phyloP scores from a whole-genome alignment of 768 basidiomycete species.

The Auriscalpium orientale region DNA sequence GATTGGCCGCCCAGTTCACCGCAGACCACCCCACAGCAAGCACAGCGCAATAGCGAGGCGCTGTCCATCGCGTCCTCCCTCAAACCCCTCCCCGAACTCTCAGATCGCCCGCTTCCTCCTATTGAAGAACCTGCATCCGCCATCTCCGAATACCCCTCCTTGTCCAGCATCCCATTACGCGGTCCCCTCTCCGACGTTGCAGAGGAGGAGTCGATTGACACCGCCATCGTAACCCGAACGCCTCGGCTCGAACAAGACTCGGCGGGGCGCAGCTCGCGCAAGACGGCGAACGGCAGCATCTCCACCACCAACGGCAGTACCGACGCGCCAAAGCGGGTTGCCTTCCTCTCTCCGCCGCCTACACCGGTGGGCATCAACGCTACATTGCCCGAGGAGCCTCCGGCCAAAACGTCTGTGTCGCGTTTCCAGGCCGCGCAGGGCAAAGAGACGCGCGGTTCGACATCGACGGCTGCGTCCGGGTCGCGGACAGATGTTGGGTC shows the following conservation, averaged over 20 bases:
- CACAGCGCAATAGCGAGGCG: conserved; percentile 9
- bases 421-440: conserved; percentile 70
- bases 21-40: too few species aligned
- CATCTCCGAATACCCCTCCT: conserved; percentile 21
- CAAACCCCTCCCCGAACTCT: conserved; percentile 71
- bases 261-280: conserved; percentile 30
- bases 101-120: conserved; percentile 39
- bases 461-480: conserved; percentile 49
- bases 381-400: conserved; percentile 41
- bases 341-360: conserved; percentile 76
- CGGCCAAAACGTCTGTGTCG: conserved; percentile 60
- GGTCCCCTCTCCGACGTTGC: conserved; percentile 15
- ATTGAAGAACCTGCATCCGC: conserved; percentile 35
- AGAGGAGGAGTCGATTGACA: conserved; percentile 12
- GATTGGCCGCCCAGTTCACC: conserved; percentile 50
- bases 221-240: conserved; percentile 12
- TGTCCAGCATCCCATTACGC: conserved; percentile 14
- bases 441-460: conserved; percentile 63
- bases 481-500: conserved; percentile 56
- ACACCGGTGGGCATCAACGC: conserved; percentile 49
- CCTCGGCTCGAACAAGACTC: conserved; percentile 24
- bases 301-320: conserved; percentile 19
- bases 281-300: conserved; percentile 30
- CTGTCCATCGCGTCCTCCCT: conserved; percentile 42
- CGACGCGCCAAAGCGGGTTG: conserved; percentile 78